Evolutionary conservation across 176 grass and related monocot species (phyloP), one percentile per base, ranked within the genome.

Genomic region (Alopecurus myosuroides): DNA sequence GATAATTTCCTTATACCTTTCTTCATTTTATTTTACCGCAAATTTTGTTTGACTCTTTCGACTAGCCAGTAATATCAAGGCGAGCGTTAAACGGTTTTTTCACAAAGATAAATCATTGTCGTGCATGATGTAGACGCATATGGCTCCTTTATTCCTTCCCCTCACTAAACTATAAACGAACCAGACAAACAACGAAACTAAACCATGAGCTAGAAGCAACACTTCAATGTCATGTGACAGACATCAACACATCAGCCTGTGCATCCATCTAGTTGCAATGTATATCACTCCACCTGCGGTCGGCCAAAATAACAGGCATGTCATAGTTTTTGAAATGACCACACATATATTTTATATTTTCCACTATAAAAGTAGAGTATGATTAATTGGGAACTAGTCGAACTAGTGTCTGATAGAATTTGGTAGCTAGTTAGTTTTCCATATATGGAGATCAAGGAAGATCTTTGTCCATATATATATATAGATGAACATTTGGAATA

Each of bases 241-340:
- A 25, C 70, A 73, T 73, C 23, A 46, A 3, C 42, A 28, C 42
- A 55, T 41, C 34, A 40, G 14, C 17, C 0, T 22, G 44, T 44
- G 39, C 66, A 69, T 22, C 35, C 12, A 61, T 61, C 52, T 72
- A 82, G 67, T n/a, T 10, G 6, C 33, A 83, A 12, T 82, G 26
- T 40, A 40, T 28, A 11, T 28, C 14, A 20, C 41, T 46, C 70
- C 70, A 73, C n/a, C 62, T 4, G 42, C n/a, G 55, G 19, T 40
- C 70, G 61, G 80, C 73, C 29, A 83, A 70, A 61, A 46, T 69
- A 57, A 34, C 41, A 77, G 82, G 20, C 58, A 76, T 45, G 46
- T 82, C 86, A 70, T 29, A n/a, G 3, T 37, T 51, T 62, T 6
- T 29, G 80, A 88, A 49, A 20, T 39, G 73, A 77, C 50, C 13